Evolutionary conservation across 176 grass and related monocot species (phyloP), one percentile per base, ranked within the genome.

Genomic region (Ananas comosus): DNA sequence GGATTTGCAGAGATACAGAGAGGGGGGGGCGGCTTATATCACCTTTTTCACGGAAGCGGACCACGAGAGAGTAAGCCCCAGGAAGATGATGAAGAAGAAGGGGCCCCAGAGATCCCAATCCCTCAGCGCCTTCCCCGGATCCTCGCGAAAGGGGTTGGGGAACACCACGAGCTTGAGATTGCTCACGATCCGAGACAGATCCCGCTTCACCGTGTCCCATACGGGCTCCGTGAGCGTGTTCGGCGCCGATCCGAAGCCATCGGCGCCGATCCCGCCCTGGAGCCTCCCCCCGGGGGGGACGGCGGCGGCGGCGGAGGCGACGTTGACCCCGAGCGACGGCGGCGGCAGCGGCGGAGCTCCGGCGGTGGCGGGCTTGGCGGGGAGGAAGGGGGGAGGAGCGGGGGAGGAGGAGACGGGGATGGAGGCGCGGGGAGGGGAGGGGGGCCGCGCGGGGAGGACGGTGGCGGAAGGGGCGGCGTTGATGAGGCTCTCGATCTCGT

Each of bases 21-120:
- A 18, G 42, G 17, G 12, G 12, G 10, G 64, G 50, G 51, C 21
- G n/a, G n/a, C 63, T 47, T 24, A 51, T 75, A 48, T 59, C 10
- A 96, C 94, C 94, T 99, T 99, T 75, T 86, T 99, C 4, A 93
- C 87, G 5, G 94, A 91, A 3, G 94, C 94, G 10, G 94, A 99
- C 94, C 94, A 93, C 77, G 94, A 99, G 21, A 93, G 94, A 1
- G 84, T 90, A 51, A 99, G 87, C 1, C 94, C 89, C 7, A 99
- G 86, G 85, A 99, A 99, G 17, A 99, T 82, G 82, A 99, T 99
- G 89, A 99, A 99, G 84, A 99, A 99, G 82, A 99, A 93, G 13
- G 94, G 94, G 0, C 89, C 94, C 94, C 94, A 97, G 0, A 99
- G 89, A 74, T 99, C 94, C 94, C 94, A 99, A 82, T 99, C 89